Conservation (phyloP, 2,329 filamentous ascomycete species). For the Hypoxylon sp. region DNA sequence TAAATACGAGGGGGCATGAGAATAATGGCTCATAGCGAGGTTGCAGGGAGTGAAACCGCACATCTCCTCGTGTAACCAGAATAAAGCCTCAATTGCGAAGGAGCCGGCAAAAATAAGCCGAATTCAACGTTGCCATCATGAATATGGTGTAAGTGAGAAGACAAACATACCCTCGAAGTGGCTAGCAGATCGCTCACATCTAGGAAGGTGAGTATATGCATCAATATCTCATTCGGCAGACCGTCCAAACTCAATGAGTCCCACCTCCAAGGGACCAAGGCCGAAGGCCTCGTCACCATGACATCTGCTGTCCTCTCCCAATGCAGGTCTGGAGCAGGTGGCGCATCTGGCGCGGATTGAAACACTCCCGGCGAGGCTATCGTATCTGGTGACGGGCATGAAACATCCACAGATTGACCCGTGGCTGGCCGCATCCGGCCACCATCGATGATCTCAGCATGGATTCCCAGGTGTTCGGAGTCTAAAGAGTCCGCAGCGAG, state of each 20-base stretch:
- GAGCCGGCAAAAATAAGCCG: slow-evolving; percentile 18
- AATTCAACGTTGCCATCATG: slow-evolving; percentile 19
- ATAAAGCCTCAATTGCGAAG: slow-evolving; percentile 25
- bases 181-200: slow-evolving; percentile 71
- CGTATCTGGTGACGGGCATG: slow-evolving; percentile 30
- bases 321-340: slow-evolving; percentile 28
- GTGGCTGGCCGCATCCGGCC: slow-evolving; percentile 37
- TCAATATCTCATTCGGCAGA: slow-evolving; percentile 71
- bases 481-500: slow-evolving; percentile 29
- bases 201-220: slow-evolving; percentile 69
- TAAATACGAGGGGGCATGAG: slow-evolving; percentile 24
- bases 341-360: slow-evolving; percentile 38
- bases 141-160: slow-evolving; percentile 27
- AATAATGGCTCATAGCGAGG: slow-evolving; percentile 35
- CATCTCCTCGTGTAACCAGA: slow-evolving; percentile 16
- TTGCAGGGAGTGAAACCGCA: slow-evolving; percentile 35
- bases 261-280: slow-evolving; percentile 48
- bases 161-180: slow-evolving; percentile 67
- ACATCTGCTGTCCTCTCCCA: slow-evolving; percentile 41
- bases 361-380: slow-evolving; percentile 26
- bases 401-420: slow-evolving; percentile 37
- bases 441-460: slow-evolving; percentile 28
- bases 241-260: slow-evolving; percentile 55
- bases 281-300: slow-evolving; percentile 38
- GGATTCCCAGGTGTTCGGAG: slow-evolving; percentile 36